phyloP scores from a whole-genome alignment of 2,329 filamentous ascomycete genomes.

The Aureobasidium namibiae region DNA sequence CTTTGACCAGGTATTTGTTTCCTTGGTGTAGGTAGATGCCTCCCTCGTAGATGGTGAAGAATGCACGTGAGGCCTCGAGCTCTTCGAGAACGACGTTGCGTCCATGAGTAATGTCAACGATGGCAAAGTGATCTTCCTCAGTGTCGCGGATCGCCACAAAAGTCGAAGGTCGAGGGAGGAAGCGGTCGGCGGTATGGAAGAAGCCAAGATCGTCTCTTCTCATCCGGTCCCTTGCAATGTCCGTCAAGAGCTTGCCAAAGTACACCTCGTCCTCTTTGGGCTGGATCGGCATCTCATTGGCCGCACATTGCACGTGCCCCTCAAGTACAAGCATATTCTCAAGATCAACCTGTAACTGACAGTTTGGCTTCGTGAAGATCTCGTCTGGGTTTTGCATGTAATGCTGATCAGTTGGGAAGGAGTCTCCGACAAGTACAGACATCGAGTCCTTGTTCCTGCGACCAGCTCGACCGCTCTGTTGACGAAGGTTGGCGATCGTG shows the following conservation, averaged over 20 bases:
- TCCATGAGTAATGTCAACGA: conserved; percentile 78
- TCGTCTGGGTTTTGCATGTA: conserved; percentile 97
- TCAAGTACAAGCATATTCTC: conserved; percentile 84
- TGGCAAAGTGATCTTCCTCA: conserved; percentile 85
- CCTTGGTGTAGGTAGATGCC: conserved; percentile 96
- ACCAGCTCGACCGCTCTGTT: conserved; percentile 89
- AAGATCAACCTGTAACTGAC: conserved; percentile 83
- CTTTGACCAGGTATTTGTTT: conserved; percentile 82
- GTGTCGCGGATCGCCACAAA: conserved; percentile 85
- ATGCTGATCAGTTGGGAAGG: conserved; percentile 84
- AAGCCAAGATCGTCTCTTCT: conserved; percentile 68
- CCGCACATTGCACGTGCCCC: conserved; percentile 91
- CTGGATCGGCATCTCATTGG: conserved; percentile 88
- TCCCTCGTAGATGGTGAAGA: conserved; percentile 93
- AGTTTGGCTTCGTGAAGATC: conserved; percentile 85
- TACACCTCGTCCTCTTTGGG: conserved; percentile 66
- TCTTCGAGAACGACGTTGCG: conserved; percentile 85
- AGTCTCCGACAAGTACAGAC: conserved; percentile 80
- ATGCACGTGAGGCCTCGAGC: conserved; percentile 89
- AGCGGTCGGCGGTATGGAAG: conserved; percentile 83
- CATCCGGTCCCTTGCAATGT: conserved; percentile 67
- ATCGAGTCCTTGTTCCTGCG: conserved; percentile 88
- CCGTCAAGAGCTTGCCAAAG: conserved; percentile 65
- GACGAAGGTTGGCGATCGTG: conserved; percentile 85
- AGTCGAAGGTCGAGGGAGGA: conserved; percentile 73